phyloP scores from a whole-genome alignment of 257 asterid species.

The Petunia secreta region DNA sequence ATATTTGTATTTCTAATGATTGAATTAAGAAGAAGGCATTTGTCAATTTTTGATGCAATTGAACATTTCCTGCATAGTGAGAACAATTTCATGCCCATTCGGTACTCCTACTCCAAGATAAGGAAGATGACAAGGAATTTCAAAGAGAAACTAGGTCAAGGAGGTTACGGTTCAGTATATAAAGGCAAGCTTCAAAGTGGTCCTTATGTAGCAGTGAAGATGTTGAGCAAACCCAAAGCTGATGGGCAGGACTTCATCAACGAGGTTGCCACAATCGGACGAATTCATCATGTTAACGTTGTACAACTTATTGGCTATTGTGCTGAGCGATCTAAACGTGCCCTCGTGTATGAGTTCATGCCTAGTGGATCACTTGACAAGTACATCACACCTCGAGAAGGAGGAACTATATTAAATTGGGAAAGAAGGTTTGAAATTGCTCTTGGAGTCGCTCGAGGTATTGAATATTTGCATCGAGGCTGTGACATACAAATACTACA shows the following conservation, averaged over 20 bases:
- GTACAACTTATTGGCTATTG: constrained; percentile 27
- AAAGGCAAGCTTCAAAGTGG: constrained; percentile 31
- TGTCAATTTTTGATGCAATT: constrained; percentile 20
- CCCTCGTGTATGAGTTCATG: background rate
- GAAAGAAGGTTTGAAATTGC: constrained; percentile 24
- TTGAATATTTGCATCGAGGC: background rate
- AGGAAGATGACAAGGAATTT: constrained; percentile 26
- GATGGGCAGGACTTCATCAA: constrained; percentile 28
- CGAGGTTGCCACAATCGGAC: constrained; percentile 20
- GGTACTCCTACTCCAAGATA: constrained; percentile 27
- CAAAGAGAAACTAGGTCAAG: constrained; percentile 28
- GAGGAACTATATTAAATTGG: background rate
- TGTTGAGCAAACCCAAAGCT: constrained; percentile 19
- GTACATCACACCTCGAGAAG: background rate
- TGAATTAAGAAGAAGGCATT: constrained; percentile 24
- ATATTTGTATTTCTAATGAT: constrained; percentile 4
- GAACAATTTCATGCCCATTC: constrained; percentile 31
- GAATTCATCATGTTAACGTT: no score
- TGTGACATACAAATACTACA: constrained; percentile 30
- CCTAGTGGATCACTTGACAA: constrained; percentile 28
- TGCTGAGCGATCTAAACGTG: constrained; percentile 18
- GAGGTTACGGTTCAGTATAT: constrained; percentile 25
- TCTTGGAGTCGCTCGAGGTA: constrained; percentile 31
- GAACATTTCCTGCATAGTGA: constrained; percentile 26
- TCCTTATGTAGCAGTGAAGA: constrained; percentile 20